These are phyloP conservation scores for Bipolaris bicolor DNA, from an alignment of 2,329 filamentous ascomycete genomes.

Conservation along the genomic window DNA sequence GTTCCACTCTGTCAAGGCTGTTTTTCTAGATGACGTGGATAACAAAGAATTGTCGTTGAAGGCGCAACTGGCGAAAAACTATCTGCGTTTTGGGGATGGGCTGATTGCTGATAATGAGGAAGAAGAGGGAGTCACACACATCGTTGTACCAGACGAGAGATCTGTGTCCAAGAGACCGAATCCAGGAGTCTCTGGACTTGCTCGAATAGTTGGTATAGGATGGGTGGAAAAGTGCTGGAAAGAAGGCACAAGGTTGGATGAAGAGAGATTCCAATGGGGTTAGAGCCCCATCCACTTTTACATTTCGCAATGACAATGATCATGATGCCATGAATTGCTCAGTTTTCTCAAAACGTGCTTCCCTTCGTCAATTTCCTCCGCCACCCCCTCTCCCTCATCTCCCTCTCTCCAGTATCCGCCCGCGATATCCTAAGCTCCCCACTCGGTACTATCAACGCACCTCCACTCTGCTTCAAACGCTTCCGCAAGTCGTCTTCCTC, in stretches of 20 bases:
- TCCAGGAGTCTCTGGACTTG: slow-evolving; percentile 55
- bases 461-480: slow-evolving; percentile 27
- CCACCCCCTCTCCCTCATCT: slow-evolving; percentile 23
- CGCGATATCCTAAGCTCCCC: slow-evolving; percentile 34
- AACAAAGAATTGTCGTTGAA: slow-evolving; percentile 27
- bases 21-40: slow-evolving; percentile 16
- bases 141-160: slow-evolving; percentile 63
- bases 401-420: slow-evolving; percentile 10
- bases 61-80: slow-evolving; percentile 59
- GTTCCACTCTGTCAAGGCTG: slow-evolving; percentile 37
- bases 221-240: slow-evolving; percentile 86
- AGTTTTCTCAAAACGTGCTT: slow-evolving; percentile 39
- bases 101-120: slow-evolving; percentile 58
- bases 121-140: slow-evolving; percentile 70
- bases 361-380: slow-evolving; percentile 32
- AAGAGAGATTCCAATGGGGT: slow-evolving; percentile 55
- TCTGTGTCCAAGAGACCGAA: slow-evolving; percentile 55
- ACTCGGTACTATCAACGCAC: slow-evolving; percentile 33
- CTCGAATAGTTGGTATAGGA: slow-evolving; percentile 69
- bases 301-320: background rate
- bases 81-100: slow-evolving; percentile 74
- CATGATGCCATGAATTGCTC: background rate
- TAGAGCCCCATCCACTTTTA: slow-evolving; percentile 9
- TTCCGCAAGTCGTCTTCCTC: slow-evolving; percentile 32
- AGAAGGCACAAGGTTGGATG: slow-evolving; percentile 78